Evolutionary conservation across 257 asterid genomes (phyloP).

Genomic region (Buddleja alternifolia): DNA sequence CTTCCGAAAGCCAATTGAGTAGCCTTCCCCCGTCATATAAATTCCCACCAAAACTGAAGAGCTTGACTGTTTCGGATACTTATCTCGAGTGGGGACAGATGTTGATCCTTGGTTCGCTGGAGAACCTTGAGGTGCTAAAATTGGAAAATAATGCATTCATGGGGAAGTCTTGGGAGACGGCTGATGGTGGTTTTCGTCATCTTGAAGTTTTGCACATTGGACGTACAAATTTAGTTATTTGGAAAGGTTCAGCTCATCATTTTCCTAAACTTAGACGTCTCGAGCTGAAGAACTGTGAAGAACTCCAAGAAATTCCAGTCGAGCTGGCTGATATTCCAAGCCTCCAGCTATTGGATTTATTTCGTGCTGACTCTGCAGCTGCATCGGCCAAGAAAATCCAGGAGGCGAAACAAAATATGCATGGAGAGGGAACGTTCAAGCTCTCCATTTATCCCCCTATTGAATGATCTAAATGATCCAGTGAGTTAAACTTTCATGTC

Average conservation of each 20-base stretch:
- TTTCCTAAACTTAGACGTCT: constrained; percentile 39
- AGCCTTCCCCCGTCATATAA: constrained; percentile 40
- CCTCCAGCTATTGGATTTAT: constrained; percentile 25
- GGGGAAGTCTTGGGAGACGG: constrained; percentile 32
- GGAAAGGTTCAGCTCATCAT: constrained; percentile 28
- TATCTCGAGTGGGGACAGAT: constrained; percentile 33
- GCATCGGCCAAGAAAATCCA: constrained; percentile 32
- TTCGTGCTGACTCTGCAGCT: constrained; percentile 26
- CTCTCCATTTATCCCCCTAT: constrained; percentile 32
- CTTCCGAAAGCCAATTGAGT: constrained; percentile 34
- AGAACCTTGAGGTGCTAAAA: constrained; percentile 43
- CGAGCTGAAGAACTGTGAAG: constrained; percentile 38
- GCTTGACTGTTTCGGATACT: constrained; percentile 38
- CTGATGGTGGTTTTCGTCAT: constrained; percentile 34
- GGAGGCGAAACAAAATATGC: constrained; percentile 6
- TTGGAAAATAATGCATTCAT: constrained; percentile 39
- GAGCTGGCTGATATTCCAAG: constrained; percentile 35
- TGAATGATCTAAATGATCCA: neutral
- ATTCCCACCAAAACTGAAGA: constrained; percentile 47
- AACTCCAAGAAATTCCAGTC: constrained; percentile 24
- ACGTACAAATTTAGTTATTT: constrained; percentile 27
- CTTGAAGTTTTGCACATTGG: constrained; percentile 36
- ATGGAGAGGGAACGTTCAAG: constrained; percentile 31
- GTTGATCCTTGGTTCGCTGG: constrained; percentile 41
- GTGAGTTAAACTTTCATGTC: constrained; percentile 1